Conservation (phyloP, 345 rosid species). For the Citrus trifoliata region DNA sequence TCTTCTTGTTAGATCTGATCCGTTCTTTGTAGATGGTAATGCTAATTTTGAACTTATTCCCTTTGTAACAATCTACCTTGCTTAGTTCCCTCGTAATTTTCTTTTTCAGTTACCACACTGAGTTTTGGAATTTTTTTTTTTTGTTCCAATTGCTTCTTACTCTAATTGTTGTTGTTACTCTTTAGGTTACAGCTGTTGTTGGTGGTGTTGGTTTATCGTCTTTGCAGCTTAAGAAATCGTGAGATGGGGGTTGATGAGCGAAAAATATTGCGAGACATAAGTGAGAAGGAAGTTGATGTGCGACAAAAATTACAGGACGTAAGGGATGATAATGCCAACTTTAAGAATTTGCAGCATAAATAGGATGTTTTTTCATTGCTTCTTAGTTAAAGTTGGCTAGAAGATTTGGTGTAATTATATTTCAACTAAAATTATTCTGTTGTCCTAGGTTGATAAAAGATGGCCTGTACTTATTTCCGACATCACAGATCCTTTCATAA, state of each 20-base stretch:
- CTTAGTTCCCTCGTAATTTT: background rate
- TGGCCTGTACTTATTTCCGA: background rate
- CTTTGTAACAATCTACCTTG: background rate
- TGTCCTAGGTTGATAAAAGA: background rate
- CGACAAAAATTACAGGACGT: conserved; percentile 16
- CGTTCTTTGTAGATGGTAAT: background rate
- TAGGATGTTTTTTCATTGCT: background rate
- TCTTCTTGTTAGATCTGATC: background rate
- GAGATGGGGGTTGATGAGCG: conserved; percentile 23
- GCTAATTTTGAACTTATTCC: background rate
- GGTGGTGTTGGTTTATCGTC: conserved; percentile 8
- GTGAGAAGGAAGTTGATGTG: conserved; percentile 23
- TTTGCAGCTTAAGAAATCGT: conserved; percentile 3
- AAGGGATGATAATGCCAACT: conserved; percentile 16
- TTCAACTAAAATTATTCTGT: background rate
- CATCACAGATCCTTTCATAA: background rate
- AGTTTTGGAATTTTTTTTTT: background rate
- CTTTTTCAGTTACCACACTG: background rate
- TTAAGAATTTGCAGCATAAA: background rate
- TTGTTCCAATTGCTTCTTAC: background rate
- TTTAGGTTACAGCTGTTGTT: conserved; percentile 9
- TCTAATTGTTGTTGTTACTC: background rate
- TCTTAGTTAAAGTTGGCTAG: background rate
- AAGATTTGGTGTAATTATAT: background rate
- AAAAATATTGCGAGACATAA: background rate